A percentile compares a stretch with the other conserved stretches of the same genome.
Conservation (phyloP, 169 alveolate genomes). For the Perkinsus olseni region DNA sequence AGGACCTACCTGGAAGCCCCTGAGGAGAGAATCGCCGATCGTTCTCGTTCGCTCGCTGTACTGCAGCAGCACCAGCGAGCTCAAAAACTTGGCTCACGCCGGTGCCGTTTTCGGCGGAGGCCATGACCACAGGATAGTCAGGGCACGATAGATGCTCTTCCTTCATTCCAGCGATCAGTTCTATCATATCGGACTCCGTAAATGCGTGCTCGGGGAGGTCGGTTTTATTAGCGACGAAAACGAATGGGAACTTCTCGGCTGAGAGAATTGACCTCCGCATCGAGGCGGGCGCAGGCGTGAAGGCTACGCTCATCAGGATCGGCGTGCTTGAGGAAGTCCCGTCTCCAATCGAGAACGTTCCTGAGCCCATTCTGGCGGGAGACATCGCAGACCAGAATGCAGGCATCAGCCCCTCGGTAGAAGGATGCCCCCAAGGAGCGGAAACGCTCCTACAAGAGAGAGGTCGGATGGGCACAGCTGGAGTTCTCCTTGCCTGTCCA, state of each 20-base stretch:
- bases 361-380: conserved; percentile 31
- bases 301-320: conserved; percentile 9
- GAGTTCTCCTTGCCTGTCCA: not conserved
- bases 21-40: not conserved
- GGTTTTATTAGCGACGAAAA: not conserved
- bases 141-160: not conserved
- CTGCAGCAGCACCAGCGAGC: not conserved
- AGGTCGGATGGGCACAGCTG: not conserved
- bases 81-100: not conserved
- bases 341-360: conserved; percentile 34
- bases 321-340: conserved; percentile 19
- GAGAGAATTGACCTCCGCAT: not conserved
- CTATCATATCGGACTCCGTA: not conserved
- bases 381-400: conserved; percentile 41
- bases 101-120: not conserved
- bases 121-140: not conserved
- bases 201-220: not conserved
- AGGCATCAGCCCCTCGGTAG: conserved; percentile 41
- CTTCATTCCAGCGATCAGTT: not conserved
- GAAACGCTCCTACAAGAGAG: conserved; percentile 22
- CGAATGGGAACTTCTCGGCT: not conserved
- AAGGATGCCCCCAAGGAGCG: conserved; percentile 30
- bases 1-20: not conserved
- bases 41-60: not conserved
- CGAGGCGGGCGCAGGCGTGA: not conserved